phyloP scores from a whole-genome alignment of 2,329 filamentous ascomycete species.

The Fusarium abutilonis region DNA sequence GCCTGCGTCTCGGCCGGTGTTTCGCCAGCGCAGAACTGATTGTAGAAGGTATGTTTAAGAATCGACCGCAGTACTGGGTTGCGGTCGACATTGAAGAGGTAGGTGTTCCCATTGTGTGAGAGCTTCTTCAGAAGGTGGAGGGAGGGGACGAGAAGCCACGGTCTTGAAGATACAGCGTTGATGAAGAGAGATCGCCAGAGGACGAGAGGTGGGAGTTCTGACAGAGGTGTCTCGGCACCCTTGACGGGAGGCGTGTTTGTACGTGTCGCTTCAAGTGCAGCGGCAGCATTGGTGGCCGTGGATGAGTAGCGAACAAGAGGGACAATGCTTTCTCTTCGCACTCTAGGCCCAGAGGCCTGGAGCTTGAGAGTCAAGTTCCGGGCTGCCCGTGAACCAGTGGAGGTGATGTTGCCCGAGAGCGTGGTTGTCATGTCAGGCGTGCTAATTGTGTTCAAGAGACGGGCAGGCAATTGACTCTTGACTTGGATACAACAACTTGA shows the following conservation, averaged over 20 bases:
- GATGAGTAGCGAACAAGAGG: constrained; percentile 9
- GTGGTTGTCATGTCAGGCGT: constrained; percentile 26
- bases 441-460: neutral
- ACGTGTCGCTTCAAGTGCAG: constrained; percentile 24
- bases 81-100: constrained; percentile 56
- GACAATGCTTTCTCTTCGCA: constrained; percentile 13
- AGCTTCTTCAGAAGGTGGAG: constrained; percentile 51
- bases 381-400: constrained; percentile 21
- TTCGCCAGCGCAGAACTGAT: constrained; percentile 67
- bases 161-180: constrained; percentile 58
- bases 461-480: neutral
- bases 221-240: constrained; percentile 35
- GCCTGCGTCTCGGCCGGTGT: constrained; percentile 57
- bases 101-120: constrained; percentile 51
- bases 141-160: constrained; percentile 51
- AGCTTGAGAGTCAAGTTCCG: constrained; percentile 23
- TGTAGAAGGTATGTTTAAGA: constrained; percentile 62
- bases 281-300: constrained; percentile 11
- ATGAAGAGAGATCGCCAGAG: constrained; percentile 56
- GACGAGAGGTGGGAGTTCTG: constrained; percentile 48
- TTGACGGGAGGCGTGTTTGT: constrained; percentile 8
- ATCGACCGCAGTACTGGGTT: constrained; percentile 60
- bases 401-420: constrained; percentile 23
- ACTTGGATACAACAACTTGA: neutral
- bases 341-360: neutral